These are phyloP conservation scores for Cordyceps militaris DNA, from an alignment of 2,329 filamentous ascomycete genomes.

Conservation along the genomic window DNA sequence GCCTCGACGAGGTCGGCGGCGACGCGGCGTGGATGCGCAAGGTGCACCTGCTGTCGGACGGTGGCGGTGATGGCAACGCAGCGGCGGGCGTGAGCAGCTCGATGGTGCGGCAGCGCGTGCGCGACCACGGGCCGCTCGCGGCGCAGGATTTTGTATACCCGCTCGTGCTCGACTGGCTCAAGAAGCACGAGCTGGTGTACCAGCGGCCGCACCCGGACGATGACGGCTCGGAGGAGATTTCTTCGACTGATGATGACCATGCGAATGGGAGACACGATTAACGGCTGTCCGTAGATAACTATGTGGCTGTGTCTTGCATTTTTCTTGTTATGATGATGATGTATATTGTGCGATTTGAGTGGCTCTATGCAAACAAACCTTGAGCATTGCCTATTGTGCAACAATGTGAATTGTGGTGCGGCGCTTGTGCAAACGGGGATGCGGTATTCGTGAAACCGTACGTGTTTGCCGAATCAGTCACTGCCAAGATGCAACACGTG, in stretches of 20 bases:
- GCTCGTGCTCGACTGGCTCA: constrained; percentile 52
- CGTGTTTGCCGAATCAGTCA: background rate
- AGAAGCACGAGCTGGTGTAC: constrained; percentile 51
- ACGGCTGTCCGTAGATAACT: too few relatives aligned
- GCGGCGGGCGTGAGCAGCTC: constrained; percentile 50
- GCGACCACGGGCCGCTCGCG: constrained; percentile 33
- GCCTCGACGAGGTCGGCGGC: constrained; percentile 46
- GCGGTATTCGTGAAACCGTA: background rate
- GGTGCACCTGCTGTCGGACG: constrained; percentile 53
- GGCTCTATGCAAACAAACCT: too few relatives aligned
- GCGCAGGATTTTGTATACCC: constrained; percentile 49
- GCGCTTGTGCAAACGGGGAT: background rate
- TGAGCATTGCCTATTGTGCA: background rate
- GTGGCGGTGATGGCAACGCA: constrained; percentile 36
- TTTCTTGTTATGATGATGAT: too few relatives aligned
- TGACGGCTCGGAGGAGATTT: background rate
- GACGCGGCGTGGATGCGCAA: constrained; percentile 49
- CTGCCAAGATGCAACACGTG: background rate
- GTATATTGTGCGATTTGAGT: too few relatives aligned
- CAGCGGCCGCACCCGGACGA: constrained; percentile 18
- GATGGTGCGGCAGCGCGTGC: constrained; percentile 52
- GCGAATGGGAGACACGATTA: too few relatives aligned
- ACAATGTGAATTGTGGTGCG: background rate
- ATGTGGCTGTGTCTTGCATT: too few relatives aligned
- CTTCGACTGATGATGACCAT: background rate